Percentiles rank a stretch among this genome's conserved stretches.
Conservation (phyloP, 352 stramenopile genomes). For the Phytophthora pinifolia region DNA sequence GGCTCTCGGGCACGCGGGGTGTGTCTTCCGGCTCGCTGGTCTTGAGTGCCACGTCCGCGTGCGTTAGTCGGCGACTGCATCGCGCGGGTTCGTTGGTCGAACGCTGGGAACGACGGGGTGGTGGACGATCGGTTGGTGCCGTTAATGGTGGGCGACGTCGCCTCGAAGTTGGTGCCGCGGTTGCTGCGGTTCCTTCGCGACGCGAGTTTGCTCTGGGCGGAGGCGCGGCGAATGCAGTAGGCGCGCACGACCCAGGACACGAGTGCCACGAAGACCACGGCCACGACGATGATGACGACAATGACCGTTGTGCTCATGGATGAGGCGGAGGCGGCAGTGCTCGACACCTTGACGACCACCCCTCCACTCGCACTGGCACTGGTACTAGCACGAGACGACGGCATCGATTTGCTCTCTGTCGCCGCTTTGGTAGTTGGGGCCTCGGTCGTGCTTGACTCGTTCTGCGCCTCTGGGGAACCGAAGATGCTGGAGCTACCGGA, state of each 20-base stretch:
- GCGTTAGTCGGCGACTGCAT: constrained; percentile 16
- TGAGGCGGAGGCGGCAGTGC: constrained; percentile 1
- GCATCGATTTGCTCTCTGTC: constrained; percentile 17
- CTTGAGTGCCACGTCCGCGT: neutral
- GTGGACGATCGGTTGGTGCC: constrained; percentile 19
- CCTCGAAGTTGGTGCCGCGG: constrained; percentile 12
- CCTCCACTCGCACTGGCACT: neutral
- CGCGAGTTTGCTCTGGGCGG: constrained; percentile 15
- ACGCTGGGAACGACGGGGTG: constrained; percentile 35
- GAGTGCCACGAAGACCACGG: constrained; percentile 32
- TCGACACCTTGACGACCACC: neutral
- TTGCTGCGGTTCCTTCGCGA: constrained; percentile 11
- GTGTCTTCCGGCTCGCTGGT: constrained; percentile 5
- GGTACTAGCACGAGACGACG: constrained; percentile 2
- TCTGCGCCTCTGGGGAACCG: constrained; percentile 11
- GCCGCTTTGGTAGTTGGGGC: constrained; percentile 13
- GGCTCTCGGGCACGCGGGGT: constrained; percentile 20
- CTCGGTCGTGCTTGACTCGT: constrained; percentile 5
- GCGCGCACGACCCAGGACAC: constrained; percentile 29
- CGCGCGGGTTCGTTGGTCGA: constrained; percentile 25
- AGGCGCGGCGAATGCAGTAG: constrained; percentile 26
- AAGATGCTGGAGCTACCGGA: neutral
- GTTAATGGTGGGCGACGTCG: constrained; percentile 25
- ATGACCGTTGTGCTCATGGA: constrained; percentile 29
- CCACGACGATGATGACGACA: constrained; percentile 32